A percentile compares a stretch with the other conserved stretches of the same genome.
Evolutionary conservation across 768 basidiomycete species (phyloP).

Genomic region (Leccinum aurantiacum): DNA sequence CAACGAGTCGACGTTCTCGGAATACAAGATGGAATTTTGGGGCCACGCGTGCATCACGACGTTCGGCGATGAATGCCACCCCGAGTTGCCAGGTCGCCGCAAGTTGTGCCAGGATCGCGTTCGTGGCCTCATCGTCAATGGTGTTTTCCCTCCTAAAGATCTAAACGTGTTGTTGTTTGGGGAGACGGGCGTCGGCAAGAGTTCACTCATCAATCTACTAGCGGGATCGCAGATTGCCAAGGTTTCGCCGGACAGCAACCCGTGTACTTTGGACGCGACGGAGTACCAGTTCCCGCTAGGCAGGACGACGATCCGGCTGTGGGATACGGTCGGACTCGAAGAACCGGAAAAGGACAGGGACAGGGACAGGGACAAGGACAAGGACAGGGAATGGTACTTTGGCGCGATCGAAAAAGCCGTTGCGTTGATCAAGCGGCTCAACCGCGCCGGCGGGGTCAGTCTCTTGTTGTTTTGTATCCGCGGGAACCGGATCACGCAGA

Average conservation of each 20-base stretch:
- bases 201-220: slow-evolving; percentile 33
- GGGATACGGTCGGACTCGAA: slow-evolving; percentile 36
- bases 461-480: slow-evolving; percentile 43
- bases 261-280: slow-evolving; percentile 35
- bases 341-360: slow-evolving; percentile 25
- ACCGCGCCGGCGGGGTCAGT: slow-evolving; percentile 35
- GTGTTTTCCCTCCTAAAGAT: slow-evolving; percentile 13
- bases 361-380: neutral
- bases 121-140: neutral
- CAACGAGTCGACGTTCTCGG: neutral
- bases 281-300: slow-evolving; percentile 31
- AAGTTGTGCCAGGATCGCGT: neutral
- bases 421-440: slow-evolving; percentile 34
- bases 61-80: neutral
- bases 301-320: slow-evolving; percentile 25
- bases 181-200: slow-evolving; percentile 37
- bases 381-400: slow-evolving; percentile 17
- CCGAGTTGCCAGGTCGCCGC: neutral
- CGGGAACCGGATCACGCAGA: slow-evolving; percentile 35
- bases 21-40: neutral
- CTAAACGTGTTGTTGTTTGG: slow-evolving; percentile 42
- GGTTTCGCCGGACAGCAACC: slow-evolving; percentile 24
- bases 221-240: slow-evolving; percentile 27
- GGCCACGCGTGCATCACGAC: neutral
- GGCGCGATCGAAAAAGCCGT: slow-evolving; percentile 33